A percentile compares a stretch with the other conserved stretches of the same genome.
Evolutionary conservation across 176 grass and related monocot species (phyloP).

Genomic region (Eleusine coracana): DNA sequence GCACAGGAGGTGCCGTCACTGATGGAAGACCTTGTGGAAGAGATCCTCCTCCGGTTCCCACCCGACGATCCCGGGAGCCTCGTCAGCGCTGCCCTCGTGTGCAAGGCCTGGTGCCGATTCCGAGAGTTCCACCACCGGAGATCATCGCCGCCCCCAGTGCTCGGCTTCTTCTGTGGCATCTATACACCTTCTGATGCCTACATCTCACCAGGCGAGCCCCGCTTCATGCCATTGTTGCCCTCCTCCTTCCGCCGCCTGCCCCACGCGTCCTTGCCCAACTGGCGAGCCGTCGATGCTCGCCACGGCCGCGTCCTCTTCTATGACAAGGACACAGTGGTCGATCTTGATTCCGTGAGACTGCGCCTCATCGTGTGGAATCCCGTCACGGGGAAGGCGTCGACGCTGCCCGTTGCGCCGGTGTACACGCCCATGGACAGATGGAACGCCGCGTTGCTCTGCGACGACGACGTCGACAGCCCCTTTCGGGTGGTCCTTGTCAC

Average conservation of each 20-base stretch:
- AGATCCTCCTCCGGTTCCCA: neutral
- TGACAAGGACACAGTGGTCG: neutral
- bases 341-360: too few relatives aligned
- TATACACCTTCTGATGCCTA: too few relatives aligned
- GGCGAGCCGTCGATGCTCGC: neutral
- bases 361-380: neutral
- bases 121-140: neutral
- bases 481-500: neutral
- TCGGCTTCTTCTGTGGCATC: neutral
- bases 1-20: too few relatives aligned
- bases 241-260: neutral
- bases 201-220: neutral
- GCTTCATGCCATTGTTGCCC: neutral
- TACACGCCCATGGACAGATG: neutral
- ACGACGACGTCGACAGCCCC: neutral
- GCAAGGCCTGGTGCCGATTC: neutral
- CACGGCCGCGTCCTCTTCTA: neutral
- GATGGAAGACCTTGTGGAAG: too few relatives aligned
- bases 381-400: neutral
- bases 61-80: neutral
- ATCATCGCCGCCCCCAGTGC: neutral
- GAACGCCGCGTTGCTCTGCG: neutral
- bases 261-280: neutral
- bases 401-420: neutral
- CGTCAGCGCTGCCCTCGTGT: neutral